phyloP scores from a whole-genome alignment of 345 rosid genomes.

The Syzygium oleosum region DNA sequence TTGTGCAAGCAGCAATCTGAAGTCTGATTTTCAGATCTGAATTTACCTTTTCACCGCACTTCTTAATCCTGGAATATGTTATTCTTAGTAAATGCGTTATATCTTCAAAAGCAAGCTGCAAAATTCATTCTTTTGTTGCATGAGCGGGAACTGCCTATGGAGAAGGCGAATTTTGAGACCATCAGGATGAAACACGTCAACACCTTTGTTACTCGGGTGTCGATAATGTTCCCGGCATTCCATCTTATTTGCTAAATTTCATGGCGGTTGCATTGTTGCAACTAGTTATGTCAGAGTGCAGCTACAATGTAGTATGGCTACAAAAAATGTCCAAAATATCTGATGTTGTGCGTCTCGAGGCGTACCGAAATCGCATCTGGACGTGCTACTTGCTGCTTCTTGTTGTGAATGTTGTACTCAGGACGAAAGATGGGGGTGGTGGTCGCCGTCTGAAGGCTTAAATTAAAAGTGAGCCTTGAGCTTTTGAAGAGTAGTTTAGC shows the following conservation, averaged over 20 bases:
- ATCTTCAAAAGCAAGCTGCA: background rate
- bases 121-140: background rate
- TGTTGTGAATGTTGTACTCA: background rate
- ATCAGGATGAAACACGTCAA: background rate
- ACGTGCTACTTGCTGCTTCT: background rate
- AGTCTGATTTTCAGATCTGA: background rate
- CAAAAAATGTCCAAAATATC: background rate
- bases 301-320: background rate
- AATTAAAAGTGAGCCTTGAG: background rate
- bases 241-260: background rate
- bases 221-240: background rate
- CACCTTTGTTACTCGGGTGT: background rate
- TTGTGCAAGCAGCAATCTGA: background rate
- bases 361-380: background rate
- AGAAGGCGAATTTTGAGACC: background rate
- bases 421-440: background rate
- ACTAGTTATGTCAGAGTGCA: background rate
- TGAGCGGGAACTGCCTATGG: background rate
- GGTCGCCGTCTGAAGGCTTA: background rate
- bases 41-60: background rate
- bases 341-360: background rate
- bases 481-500: background rate
- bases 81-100: background rate
- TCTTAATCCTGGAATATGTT: background rate
- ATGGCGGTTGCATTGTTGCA: background rate